Evolutionary conservation across 257 asterid genomes (phyloP), one percentile per base, ranked within the genome.

Genomic region (Rehmannia glutinosa): DNA sequence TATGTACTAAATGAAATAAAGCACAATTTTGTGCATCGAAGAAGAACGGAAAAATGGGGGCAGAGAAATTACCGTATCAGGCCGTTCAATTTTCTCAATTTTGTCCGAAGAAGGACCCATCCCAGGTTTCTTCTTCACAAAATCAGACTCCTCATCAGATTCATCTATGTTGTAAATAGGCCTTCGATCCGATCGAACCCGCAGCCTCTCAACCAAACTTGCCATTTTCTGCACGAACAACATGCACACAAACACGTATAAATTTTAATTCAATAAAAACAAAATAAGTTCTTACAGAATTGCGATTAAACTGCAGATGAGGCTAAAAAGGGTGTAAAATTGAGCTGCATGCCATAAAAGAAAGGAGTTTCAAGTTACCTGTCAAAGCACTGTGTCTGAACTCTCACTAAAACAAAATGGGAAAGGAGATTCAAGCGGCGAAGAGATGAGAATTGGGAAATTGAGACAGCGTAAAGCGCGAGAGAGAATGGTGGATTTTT

Each of bases 81-180:
- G 80, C 25, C 88, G 78, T 52, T 80, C 77, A n/a, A 66, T 24
- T 74, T 53, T 83, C 74, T 80, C 84, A 36, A 73, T 10, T 33
- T 45, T 45, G 15, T 68, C 83, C 7, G 72, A 73, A 46, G 85
- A 78, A 24, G 81, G 33, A 23, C 64, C 75, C 43, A 69, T n/a
- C 47, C 75, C 73, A 15, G 74, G 42, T 68, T 77, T 75, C 70
- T 67, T 64, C 72, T 69, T 74, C 2, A 64, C 65, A 8, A 77
- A 51, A 66, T 77, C 83, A 77, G 72, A 61, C 64, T 93, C 98
- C 1, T 93, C 97, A 21, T 93, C 97, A n/a, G 98, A 93, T 10
- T 93, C 98, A 21, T 93, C 97, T 24, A 93, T 47, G 69, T 78
- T 88, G 80, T 93, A 93, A 62, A 86, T 24, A 13, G 98, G 98